Evolutionary conservation across 1,284 basidiomycete species (phyloP), one percentile per base, ranked within the genome.

Genomic region (Anthracocystis panici-leucophaei): DNA sequence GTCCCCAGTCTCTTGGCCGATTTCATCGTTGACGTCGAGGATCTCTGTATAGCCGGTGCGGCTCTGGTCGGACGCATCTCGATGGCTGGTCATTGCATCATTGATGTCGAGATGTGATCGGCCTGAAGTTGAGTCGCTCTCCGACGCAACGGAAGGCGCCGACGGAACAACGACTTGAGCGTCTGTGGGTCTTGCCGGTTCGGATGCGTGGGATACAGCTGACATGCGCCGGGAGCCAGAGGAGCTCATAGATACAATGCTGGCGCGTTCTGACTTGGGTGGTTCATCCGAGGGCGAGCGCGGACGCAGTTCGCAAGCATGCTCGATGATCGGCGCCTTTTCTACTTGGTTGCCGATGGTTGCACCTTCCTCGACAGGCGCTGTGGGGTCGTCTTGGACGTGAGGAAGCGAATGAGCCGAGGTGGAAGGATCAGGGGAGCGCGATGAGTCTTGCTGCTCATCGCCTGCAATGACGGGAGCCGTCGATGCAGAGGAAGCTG

Each of bases 1-100:
- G 23, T 60, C 38, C 8, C 56, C 71, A 20, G 57, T 56, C 10
- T 50, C 35, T 20, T 55, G 56, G 14, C 66, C 70, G 11, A 64
- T 59, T 35, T 33, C 62, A 16, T 57, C 53, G 23, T 41, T 40
- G 12, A 50, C 63, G 20, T 62, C 65, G 18, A 77, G 58, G 27
- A 62, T 33, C 48, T 71, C 68, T 5, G 62, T 57, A 41, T 62
- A 65, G 23, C 62, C 72, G 49, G 61, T 65, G 51, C 57, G 62
- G 45, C 57, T 67, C 40, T 45, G 63, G 55, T 42, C 49, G 23
- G 41, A 46, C 2, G 53, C 31, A 31, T 48, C 53, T 25, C 42
- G 31, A 11, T 63, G 56, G 29, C 49, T 57, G 40, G 54, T 51
- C 23, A 58, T 21, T 1, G 58, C 55, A 21, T 61, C 61, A 25